phyloP scores from a whole-genome alignment of 768 basidiomycete genomes.

The Cystobasidium onofrii region DNA sequence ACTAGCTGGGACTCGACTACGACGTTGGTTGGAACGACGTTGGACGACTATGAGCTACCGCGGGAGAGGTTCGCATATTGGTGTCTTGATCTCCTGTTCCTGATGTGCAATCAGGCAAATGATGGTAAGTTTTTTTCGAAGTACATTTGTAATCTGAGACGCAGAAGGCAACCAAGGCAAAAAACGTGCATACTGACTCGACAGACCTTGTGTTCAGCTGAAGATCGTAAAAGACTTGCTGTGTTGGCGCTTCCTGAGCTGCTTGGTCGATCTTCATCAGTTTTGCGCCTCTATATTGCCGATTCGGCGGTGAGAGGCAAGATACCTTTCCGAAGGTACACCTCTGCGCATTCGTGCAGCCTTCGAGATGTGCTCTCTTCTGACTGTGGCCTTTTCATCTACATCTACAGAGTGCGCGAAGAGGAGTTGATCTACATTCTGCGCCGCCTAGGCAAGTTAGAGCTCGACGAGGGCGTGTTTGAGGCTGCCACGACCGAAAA shows the following conservation, averaged over 20 bases:
- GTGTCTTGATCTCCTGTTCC: constrained; percentile 79
- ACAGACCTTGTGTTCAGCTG: neutral
- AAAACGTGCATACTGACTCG: neutral
- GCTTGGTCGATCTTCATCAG: constrained; percentile 63
- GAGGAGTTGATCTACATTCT: constrained; percentile 82
- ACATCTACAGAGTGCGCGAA: constrained; percentile 63
- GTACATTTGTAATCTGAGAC: neutral
- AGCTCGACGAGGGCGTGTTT: constrained; percentile 66
- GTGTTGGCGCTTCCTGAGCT: constrained; percentile 60
- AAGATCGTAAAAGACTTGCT: neutral
- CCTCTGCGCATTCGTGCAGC: no score
- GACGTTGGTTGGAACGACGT: constrained; percentile 29
- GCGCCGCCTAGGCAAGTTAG: constrained; percentile 62
- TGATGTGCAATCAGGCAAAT: constrained; percentile 58
- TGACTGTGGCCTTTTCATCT: neutral
- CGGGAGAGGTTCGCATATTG: constrained; percentile 84
- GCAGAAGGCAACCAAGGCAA: neutral
- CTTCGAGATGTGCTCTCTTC: no score
- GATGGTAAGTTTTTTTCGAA: constrained; percentile 46
- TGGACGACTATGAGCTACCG: constrained; percentile 45
- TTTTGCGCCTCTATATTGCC: constrained; percentile 66
- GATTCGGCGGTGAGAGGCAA: constrained; percentile 77
- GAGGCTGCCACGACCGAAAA: constrained; percentile 60
- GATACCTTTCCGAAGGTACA: constrained; percentile 75
- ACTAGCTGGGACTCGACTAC: no score